Conservation (phyloP, 2,329 filamentous ascomycete genomes). For the Fusarium vanettenii region DNA sequence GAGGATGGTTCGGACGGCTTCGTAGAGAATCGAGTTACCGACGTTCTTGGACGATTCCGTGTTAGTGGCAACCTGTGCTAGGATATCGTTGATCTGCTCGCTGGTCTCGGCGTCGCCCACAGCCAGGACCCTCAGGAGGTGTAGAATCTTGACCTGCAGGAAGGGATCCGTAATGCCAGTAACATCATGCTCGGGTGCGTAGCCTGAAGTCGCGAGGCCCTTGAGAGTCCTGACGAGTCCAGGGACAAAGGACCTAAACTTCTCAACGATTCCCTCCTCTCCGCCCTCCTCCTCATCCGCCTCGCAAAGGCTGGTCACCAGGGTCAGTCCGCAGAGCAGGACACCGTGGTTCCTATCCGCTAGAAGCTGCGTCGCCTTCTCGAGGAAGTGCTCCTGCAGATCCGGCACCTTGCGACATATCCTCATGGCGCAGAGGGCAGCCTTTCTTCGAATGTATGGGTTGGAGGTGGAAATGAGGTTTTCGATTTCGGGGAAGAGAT, state of each 20-base stretch:
- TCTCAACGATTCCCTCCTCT: slow-evolving; percentile 90
- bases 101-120: slow-evolving; percentile 88
- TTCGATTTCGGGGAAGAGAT: slow-evolving; percentile 96
- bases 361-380: slow-evolving; percentile 89
- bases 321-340: slow-evolving; percentile 87
- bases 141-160: slow-evolving; percentile 94
- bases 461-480: slow-evolving; percentile 91
- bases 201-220: slow-evolving; percentile 91
- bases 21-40: slow-evolving; percentile 97
- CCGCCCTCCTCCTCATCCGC: slow-evolving; percentile 92
- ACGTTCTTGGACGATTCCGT: slow-evolving; percentile 99
- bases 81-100: slow-evolving; percentile 98
- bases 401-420: slow-evolving; percentile 99
- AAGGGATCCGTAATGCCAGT: slow-evolving; percentile 98
- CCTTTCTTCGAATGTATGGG: slow-evolving; percentile 98
- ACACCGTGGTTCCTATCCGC: slow-evolving; percentile 97
- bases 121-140: slow-evolving; percentile 85
- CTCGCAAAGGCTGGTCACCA: slow-evolving; percentile 93
- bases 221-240: slow-evolving; percentile 91
- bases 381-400: slow-evolving; percentile 94
- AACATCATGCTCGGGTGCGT: slow-evolving; percentile 97
- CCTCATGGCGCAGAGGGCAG: slow-evolving; percentile 97
- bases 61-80: slow-evolving; percentile 97
- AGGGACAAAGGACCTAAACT: slow-evolving; percentile 88
- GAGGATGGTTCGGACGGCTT: slow-evolving; percentile 95